These are phyloP conservation scores for Paecilomyces sp. DNA, from an alignment of 2,329 filamentous ascomycete species.

Conservation along the genomic window DNA sequence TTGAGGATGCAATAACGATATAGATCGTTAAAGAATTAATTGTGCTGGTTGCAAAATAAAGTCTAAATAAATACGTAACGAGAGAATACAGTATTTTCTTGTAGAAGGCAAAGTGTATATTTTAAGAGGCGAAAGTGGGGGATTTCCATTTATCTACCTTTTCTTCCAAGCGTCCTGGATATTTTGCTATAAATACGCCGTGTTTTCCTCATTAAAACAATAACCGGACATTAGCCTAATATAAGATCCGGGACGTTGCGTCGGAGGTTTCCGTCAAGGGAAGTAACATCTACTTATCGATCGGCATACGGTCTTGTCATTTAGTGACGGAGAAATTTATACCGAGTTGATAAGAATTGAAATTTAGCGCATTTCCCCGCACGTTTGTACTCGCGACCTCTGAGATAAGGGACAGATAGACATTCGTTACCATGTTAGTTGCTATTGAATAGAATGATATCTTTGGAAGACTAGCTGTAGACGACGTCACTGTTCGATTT, in stretches of 20 bases:
- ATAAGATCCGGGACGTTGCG: background rate
- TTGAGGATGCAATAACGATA: too few relatives aligned
- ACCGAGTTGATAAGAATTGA: background rate
- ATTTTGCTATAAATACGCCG: background rate
- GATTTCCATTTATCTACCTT: too few relatives aligned
- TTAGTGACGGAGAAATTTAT: background rate
- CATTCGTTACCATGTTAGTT: background rate
- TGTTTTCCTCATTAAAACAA: background rate
- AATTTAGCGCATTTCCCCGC: background rate
- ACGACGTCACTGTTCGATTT: background rate
- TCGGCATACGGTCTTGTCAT: background rate
- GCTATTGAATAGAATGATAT: background rate
- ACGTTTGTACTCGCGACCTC: background rate
- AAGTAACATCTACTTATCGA: background rate
- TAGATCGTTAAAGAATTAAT: too few relatives aligned
- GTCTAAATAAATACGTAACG: too few relatives aligned
- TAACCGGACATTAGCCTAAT: background rate
- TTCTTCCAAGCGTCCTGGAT: too few relatives aligned
- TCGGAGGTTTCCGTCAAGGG: background rate
- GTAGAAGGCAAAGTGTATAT: too few relatives aligned
- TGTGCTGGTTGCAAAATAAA: too few relatives aligned
- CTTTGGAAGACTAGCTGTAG: background rate
- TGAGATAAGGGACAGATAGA: background rate
- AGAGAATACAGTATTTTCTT: too few relatives aligned
- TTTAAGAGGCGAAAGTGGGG: too few relatives aligned